Evolutionary conservation across 495 filamentous ascomycete species (phyloP), one percentile per base, ranked within the genome.

Genomic region (Letharia columbiana): DNA sequence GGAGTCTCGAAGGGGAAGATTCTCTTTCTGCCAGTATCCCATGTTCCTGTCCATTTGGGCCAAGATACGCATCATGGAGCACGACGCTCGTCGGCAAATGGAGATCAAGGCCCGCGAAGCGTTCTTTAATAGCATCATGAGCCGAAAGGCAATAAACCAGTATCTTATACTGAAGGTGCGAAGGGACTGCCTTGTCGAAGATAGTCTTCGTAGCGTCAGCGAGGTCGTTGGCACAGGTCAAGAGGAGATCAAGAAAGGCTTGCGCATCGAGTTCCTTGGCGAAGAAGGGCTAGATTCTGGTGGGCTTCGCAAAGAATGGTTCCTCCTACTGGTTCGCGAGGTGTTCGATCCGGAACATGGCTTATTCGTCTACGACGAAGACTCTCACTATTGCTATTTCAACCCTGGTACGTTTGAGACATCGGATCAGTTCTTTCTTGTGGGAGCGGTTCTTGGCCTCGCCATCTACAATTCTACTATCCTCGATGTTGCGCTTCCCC

Each of bases 391-490:
- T 71, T 96, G 92, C 75, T 98, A 98, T 75, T 98, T 98, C 80
- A 98, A 96, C 72, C 90, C 92, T 3, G 83, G 87, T 71, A 90
- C 89, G 52, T 90, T 96, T 70, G 92, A 98, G 74, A 92, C 91
- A 0, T 93, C 93, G 11, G 91, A 96, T 72, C 92, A 96, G 68
- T 98, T 90, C 74, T 96, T 92, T 71, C 79, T 98, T 56, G 90
- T 98, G 58, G 92, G 92, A 35, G 90, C 91, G 47, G 77, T 96
- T 41, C 83, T 96, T 37, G 92, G 92, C 5, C 82, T 98, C 35
- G 92, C 92, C 28, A 96, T 98, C 70, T 96, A 98, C 79, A 96
- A 98, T 75, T 95, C 91, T 2, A 98, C 91, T 3, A 96, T 98
- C 70, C 81, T 98, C 9, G 92, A 98, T 71, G 83, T 98, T 58